These are phyloP conservation scores for Phoenix dactylifera DNA, from an alignment of 176 grass and related monocot species.

Conservation along the genomic window DNA sequence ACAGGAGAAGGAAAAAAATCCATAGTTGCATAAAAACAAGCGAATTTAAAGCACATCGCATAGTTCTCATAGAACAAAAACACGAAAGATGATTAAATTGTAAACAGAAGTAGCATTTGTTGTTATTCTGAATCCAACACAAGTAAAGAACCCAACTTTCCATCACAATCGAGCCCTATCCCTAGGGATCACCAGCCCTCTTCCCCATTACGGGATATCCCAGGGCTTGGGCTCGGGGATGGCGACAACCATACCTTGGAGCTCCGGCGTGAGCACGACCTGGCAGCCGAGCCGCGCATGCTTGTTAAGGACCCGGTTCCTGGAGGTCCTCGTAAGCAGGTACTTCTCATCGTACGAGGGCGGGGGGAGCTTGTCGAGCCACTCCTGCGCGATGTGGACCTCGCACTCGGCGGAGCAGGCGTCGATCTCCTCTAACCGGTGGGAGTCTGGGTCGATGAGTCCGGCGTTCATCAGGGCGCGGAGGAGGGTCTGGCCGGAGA, in stretches of 20 bases:
- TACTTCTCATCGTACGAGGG: slow-evolving; percentile 69
- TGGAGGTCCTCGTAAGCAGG: slow-evolving; percentile 60
- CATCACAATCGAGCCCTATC: too few relatives aligned
- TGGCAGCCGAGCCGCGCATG: slow-evolving; percentile 89
- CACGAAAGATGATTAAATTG: too few relatives aligned
- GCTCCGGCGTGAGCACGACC: slow-evolving; percentile 66
- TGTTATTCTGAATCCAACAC: too few relatives aligned
- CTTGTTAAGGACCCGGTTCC: slow-evolving; percentile 82
- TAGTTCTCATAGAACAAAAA: too few relatives aligned
- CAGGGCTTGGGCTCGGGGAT: slow-evolving; percentile 84
- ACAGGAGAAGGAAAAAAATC: too few relatives aligned
- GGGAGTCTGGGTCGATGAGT: slow-evolving; percentile 83
- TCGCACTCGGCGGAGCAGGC: slow-evolving; percentile 92
- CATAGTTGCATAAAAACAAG: too few relatives aligned
- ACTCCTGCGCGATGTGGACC: slow-evolving; percentile 96
- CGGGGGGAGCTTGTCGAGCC: slow-evolving; percentile 86
- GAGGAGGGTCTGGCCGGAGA: slow-evolving; percentile 77
- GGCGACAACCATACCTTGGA: slow-evolving; percentile 88
- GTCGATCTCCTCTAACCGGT: slow-evolving; percentile 90
- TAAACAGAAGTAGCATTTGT: too few relatives aligned
- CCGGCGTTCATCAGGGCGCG: slow-evolving; percentile 63
- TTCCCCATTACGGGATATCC: slow-evolving; percentile 61
- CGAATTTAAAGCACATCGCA: too few relatives aligned
- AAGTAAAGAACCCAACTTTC: too few relatives aligned
- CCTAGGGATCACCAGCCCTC: too few relatives aligned